Conservation (phyloP, 805 yeast species). For the Debaryomyces castellii region DNA sequence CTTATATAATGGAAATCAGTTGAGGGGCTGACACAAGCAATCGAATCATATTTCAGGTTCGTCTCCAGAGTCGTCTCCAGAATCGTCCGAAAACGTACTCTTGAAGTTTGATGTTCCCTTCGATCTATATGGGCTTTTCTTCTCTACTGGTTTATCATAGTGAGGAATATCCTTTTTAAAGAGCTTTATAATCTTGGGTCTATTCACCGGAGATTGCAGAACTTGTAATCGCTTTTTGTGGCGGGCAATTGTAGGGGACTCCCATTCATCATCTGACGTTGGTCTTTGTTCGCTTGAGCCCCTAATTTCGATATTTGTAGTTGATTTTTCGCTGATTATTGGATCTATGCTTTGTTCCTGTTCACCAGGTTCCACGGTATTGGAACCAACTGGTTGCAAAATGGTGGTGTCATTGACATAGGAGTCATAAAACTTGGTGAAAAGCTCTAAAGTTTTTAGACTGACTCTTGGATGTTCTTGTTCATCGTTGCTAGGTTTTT, state of each 20-base stretch:
- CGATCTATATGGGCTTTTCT: background rate
- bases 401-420: conserved; percentile 11
- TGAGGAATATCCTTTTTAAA: background rate
- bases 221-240: background rate
- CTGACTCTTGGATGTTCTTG: background rate
- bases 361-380: background rate
- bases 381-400: background rate
- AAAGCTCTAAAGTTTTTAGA: conserved; percentile 7
- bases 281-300: background rate
- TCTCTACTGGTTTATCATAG: background rate
- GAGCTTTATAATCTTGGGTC: background rate
- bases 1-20: too few relatives aligned
- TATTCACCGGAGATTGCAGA: background rate
- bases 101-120: background rate
- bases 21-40: too few relatives aligned
- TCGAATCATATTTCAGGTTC: background rate
- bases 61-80: conserved; percentile 5
- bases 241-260: background rate
- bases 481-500: background rate
- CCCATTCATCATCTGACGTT: background rate
- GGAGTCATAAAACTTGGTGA: conserved; percentile 12
- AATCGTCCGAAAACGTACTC: conserved; percentile 8
- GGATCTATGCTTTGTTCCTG: background rate
- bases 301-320: background rate
- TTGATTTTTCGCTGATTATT: background rate